A percentile compares a stretch with the other conserved stretches of the same genome.
phyloP scores from a whole-genome alignment of 345 rosid species.

The Arabidopsis suecica region DNA sequence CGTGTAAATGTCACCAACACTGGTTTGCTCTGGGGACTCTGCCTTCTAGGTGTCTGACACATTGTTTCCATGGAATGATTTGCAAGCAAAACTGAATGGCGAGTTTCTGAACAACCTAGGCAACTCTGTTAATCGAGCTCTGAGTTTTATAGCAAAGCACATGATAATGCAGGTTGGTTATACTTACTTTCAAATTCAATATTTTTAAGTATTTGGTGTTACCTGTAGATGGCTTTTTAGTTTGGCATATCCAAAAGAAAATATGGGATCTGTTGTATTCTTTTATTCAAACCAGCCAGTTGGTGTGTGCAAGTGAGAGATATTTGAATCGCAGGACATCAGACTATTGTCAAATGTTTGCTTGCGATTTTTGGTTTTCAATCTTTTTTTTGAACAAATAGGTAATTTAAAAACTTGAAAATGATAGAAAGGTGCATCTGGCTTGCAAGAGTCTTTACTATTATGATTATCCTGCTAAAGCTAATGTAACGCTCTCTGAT shows the following conservation, averaged over 20 bases:
- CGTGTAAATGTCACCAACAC: constrained; percentile 24
- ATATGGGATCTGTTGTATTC: constrained; percentile 12
- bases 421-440: constrained; percentile 16
- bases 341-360: constrained; percentile 10
- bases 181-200: not conserved
- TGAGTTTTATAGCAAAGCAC: constrained; percentile 65
- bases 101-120: constrained; percentile 70
- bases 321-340: constrained; percentile 11
- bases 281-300: constrained; percentile 9
- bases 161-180: constrained; percentile 61
- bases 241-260: not conserved
- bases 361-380: not conserved
- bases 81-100: constrained; percentile 66
- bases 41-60: constrained; percentile 61
- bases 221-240: constrained; percentile 5
- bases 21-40: constrained; percentile 7
- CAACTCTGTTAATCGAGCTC: constrained; percentile 68
- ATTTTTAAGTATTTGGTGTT: constrained; percentile 11
- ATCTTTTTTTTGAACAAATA: not conserved
- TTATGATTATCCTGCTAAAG: not conserved
- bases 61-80: constrained; percentile 65
- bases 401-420: not conserved
- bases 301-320: constrained; percentile 3
- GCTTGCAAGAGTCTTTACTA: constrained; percentile 17
- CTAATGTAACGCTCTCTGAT: not conserved